Conservation (phyloP, 2,329 filamentous ascomycete species). For the Phoma sp. region DNA sequence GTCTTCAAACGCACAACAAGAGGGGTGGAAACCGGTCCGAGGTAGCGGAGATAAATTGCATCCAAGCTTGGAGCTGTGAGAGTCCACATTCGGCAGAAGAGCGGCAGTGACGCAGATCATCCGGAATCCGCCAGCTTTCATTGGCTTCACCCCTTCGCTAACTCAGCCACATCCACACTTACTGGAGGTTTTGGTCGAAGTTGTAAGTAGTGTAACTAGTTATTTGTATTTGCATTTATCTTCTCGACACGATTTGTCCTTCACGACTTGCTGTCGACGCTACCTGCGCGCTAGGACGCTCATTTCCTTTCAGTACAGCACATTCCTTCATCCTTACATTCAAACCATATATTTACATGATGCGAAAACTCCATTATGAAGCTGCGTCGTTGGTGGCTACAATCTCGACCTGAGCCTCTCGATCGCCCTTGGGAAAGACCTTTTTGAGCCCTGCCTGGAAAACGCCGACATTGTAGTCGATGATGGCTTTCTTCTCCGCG, state of each 20-base stretch:
- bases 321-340: not conserved
- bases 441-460: slow-evolving; percentile 80
- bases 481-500: slow-evolving; percentile 81
- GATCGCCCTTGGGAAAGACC: slow-evolving; percentile 68
- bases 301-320: not conserved
- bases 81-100: slow-evolving; percentile 9
- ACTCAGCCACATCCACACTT: slow-evolving; percentile 9
- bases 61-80: slow-evolving; percentile 14
- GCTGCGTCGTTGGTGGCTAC: slow-evolving; percentile 26
- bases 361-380: slow-evolving; percentile 10
- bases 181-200: slow-evolving; percentile 11
- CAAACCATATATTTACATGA: not conserved
- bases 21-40: slow-evolving; percentile 17
- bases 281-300: not conserved
- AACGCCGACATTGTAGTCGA: slow-evolving; percentile 87
- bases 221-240: not conserved
- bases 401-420: slow-evolving; percentile 36
- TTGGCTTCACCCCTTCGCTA: slow-evolving; percentile 5
- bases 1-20: slow-evolving; percentile 5
- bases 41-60: slow-evolving; percentile 22
- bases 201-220: not conserved
- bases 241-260: too few species aligned
- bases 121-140: slow-evolving; percentile 1
- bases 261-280: too few species aligned
- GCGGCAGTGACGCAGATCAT: slow-evolving; percentile 18